A percentile compares a stretch with the other conserved stretches of the same genome.
phyloP scores from a whole-genome alignment of 2,329 filamentous ascomycete genomes.

The Triangularia verruculosa region DNA sequence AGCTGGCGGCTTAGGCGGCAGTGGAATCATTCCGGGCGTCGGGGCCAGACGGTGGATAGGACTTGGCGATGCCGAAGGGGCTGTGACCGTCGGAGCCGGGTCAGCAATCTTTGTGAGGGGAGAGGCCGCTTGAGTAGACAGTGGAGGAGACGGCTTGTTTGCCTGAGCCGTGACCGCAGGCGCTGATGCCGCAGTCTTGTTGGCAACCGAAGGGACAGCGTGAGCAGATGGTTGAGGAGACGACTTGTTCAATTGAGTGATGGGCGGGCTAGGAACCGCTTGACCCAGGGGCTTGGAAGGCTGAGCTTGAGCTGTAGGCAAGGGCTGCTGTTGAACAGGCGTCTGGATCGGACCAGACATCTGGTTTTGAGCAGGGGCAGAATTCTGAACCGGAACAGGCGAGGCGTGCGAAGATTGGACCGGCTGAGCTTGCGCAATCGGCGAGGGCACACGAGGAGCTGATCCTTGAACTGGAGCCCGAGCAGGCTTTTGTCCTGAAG shows the following conservation, averaged over 20 bases:
- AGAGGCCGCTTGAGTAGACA: not conserved
- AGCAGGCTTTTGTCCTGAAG: not conserved
- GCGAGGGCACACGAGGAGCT: not conserved
- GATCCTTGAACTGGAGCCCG: constrained; percentile 1
- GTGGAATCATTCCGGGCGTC: not conserved
- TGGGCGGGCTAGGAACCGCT: not conserved
- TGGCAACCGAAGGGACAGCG: not conserved
- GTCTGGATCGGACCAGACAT: not conserved
- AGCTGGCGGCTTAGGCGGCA: not conserved
- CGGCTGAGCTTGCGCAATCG: not conserved
- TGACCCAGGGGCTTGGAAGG: not conserved
- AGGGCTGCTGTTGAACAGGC: not conserved
- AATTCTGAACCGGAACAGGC: not conserved
- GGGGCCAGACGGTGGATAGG: not conserved
- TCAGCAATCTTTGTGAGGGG: not conserved
- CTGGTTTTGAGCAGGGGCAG: not conserved
- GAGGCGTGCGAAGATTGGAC: constrained; percentile 1
- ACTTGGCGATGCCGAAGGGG: not conserved
- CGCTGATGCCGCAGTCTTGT: not conserved
- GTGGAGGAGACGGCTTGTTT: not conserved
- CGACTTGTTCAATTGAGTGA: not conserved
- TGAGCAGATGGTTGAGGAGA: not conserved
- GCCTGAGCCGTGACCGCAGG: not conserved
- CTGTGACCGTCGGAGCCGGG: not conserved
- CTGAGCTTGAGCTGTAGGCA: not conserved